Conservation (phyloP, 2,329 filamentous ascomycete genomes). For the Fusarium sp. region DNA sequence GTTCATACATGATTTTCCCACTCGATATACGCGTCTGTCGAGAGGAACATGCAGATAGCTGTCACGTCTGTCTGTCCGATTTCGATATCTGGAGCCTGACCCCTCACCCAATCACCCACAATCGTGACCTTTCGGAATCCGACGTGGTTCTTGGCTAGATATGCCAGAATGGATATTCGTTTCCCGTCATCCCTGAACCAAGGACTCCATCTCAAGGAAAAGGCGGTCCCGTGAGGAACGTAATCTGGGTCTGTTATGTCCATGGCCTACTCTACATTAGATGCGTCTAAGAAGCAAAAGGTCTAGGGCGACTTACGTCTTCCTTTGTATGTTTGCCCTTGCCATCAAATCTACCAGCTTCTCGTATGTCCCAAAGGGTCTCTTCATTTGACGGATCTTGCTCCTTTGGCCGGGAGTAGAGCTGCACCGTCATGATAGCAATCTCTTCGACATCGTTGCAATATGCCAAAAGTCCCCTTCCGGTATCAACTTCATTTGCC, state of each 20-base stretch:
- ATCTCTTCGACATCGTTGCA: constrained; percentile 60
- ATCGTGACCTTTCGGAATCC: constrained; percentile 63
- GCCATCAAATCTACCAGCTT: constrained; percentile 60
- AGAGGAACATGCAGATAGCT: constrained; percentile 61
- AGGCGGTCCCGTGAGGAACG: constrained; percentile 58
- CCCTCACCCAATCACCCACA: constrained; percentile 47
- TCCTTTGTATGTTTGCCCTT: constrained; percentile 55
- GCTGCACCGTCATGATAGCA: constrained; percentile 60
- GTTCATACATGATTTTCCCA: constrained; percentile 62
- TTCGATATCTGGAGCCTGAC: constrained; percentile 49
- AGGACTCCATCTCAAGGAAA: constrained; percentile 63
- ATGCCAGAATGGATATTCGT: constrained; percentile 58
- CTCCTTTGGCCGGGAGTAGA: constrained; percentile 42
- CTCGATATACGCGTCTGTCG: constrained; percentile 62
- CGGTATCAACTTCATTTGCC: constrained; percentile 55
- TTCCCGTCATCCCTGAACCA: constrained; percentile 54
- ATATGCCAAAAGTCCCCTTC: constrained; percentile 60
- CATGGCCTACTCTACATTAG: constrained; percentile 40
- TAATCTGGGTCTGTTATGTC: constrained; percentile 58
- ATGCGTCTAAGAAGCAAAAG: background rate
- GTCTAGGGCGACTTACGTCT: constrained; percentile 31
- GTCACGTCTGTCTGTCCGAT: constrained; percentile 54
- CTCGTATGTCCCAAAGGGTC: constrained; percentile 59
- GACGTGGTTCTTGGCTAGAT: constrained; percentile 61
- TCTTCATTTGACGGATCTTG: constrained; percentile 41